These are phyloP conservation scores for Trichomonas gallinae DNA, from an alignment of 208 protist species.

Conservation along the genomic window DNA sequence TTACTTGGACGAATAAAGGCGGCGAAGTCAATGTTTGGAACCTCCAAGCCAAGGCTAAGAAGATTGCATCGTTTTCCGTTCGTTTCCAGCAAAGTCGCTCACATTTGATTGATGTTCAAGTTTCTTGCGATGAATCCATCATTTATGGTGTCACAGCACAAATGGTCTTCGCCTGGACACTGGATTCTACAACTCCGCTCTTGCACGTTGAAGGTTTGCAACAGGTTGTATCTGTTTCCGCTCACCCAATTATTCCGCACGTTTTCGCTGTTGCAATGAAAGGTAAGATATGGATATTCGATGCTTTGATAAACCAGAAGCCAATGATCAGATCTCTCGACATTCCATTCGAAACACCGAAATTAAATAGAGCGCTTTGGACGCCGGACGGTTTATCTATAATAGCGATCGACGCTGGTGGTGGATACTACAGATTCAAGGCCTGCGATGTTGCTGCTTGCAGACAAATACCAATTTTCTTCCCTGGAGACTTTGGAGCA, in stretches of 20 bases:
- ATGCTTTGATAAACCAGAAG: not conserved
- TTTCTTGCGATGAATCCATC: not conserved
- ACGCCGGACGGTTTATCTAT: not conserved
- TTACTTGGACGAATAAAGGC: not conserved
- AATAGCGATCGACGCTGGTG: not conserved
- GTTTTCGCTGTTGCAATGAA: not conserved
- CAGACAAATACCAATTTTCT: not conserved
- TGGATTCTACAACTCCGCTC: not conserved
- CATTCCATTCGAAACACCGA: constrained; percentile 18
- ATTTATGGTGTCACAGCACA: not conserved
- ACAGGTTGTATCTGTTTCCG: not conserved
- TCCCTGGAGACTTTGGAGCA: not conserved
- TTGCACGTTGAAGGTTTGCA: not conserved
- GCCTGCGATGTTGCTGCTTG: not conserved
- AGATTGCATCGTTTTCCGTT: not conserved
- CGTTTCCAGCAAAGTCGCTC: not conserved
- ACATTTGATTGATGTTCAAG: not conserved
- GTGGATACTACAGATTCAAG: not conserved
- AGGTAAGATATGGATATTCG: not conserved
- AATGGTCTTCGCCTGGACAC: not conserved
- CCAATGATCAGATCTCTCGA: not conserved
- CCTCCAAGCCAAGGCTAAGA: not conserved
- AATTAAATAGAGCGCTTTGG: not conserved
- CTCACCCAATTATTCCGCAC: not conserved
- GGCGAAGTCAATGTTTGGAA: not conserved